A percentile compares a stretch with the other conserved stretches of the same genome.
Conservation (phyloP, 768 basidiomycete species). For the Mycena vulgaris region DNA sequence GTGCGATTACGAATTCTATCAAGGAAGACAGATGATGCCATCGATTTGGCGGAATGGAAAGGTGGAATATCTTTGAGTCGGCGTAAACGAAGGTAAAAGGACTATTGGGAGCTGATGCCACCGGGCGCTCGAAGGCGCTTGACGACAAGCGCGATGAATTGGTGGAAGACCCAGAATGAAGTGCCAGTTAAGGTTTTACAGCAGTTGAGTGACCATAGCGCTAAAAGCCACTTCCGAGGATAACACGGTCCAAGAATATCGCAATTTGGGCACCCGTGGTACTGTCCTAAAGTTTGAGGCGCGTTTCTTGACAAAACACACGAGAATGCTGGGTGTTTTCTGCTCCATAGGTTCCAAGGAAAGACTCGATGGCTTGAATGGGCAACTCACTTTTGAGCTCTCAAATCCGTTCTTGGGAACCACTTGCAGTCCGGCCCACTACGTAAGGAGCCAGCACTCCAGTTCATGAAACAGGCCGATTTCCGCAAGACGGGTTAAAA, state of each 20-base stretch:
- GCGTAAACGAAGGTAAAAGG: neutral
- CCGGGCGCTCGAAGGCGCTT: neutral
- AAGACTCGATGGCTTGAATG: too few relatives aligned
- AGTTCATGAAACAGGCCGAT: too few relatives aligned
- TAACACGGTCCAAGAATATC: neutral
- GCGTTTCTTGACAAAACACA: neutral
- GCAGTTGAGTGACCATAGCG: neutral
- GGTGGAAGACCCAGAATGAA: neutral
- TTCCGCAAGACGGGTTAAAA: too few relatives aligned
- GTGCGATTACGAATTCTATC: neutral
- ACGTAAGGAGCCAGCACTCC: too few relatives aligned
- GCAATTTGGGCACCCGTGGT: neutral
- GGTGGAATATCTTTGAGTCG: conserved; percentile 9
- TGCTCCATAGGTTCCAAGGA: too few relatives aligned
- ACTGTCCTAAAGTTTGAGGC: neutral
- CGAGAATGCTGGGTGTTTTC: neutral
- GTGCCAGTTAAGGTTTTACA: neutral
- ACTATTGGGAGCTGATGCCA: neutral
- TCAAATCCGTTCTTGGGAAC: too few relatives aligned
- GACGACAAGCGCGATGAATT: neutral
- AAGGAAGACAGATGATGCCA: conserved; percentile 26
- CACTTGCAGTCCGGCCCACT: too few relatives aligned
- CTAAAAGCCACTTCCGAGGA: neutral
- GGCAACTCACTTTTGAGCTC: too few relatives aligned
- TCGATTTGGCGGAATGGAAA: conserved; percentile 1